phyloP scores from a whole-genome alignment of 352 stramenopile genomes.

The Pythium apleroticum region DNA sequence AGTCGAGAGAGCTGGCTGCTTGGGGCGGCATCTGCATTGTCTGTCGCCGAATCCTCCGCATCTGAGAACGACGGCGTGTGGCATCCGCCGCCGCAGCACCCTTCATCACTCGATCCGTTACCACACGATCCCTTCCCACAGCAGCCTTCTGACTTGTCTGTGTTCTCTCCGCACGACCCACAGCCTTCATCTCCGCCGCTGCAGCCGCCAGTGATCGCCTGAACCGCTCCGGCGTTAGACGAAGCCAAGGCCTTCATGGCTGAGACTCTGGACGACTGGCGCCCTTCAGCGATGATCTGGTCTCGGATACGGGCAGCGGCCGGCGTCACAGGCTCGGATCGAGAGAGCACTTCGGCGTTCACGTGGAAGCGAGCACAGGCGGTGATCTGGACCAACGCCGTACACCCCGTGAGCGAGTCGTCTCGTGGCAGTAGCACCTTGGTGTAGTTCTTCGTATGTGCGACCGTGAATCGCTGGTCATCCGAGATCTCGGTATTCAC shows the following conservation, averaged over 20 bases:
- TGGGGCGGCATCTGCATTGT: conserved; percentile 6
- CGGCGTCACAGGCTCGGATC: conserved; percentile 49
- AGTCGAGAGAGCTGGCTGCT: conserved; percentile 14
- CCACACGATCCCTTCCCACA: conserved; percentile 27
- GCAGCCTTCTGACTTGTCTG: conserved; percentile 27
- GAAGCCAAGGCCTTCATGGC: neutral
- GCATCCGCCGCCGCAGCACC: conserved; percentile 24
- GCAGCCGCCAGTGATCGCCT: conserved; percentile 20
- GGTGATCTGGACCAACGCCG: conserved; percentile 59
- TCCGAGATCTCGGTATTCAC: conserved; percentile 85
- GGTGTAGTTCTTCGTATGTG: conserved; percentile 92
- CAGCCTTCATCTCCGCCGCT: conserved; percentile 30
- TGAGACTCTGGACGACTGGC: conserved; percentile 32
- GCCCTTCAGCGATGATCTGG: conserved; percentile 44
- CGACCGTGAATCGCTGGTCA: conserved; percentile 76
- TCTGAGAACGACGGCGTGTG: neutral
- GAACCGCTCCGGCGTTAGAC: neutral
- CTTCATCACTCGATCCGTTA: neutral
- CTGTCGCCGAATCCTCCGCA: neutral
- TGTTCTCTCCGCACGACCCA: conserved; percentile 21
- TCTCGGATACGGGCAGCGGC: conserved; percentile 52
- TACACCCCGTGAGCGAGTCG: conserved; percentile 73
- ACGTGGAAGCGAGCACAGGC: conserved; percentile 74
- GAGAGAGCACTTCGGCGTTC: conserved; percentile 56
- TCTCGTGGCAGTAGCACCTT: conserved; percentile 86